Percentiles rank a stretch among this genome's conserved stretches.
Evolutionary conservation across 2,329 filamentous ascomycete species (phyloP).

Genomic region (Periconia sp.): DNA sequence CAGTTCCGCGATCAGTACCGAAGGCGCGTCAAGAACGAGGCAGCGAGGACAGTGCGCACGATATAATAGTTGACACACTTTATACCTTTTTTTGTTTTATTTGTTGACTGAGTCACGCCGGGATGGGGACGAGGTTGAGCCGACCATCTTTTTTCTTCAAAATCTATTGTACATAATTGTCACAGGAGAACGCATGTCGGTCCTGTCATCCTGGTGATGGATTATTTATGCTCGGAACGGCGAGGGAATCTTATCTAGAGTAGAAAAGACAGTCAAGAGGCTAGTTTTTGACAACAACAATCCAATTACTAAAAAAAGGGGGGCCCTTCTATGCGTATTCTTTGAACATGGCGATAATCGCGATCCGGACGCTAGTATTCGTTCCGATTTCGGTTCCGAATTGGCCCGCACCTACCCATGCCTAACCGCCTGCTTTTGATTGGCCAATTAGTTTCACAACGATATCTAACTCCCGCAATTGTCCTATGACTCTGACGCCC

Average conservation of each 20-base stretch:
- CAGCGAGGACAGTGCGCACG: slow-evolving; percentile 37
- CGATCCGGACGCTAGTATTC: too few relatives aligned
- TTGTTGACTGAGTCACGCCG: background rate
- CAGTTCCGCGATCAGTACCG: slow-evolving; percentile 69
- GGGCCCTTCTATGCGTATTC: too few relatives aligned
- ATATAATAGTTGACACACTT: slow-evolving; percentile 30
- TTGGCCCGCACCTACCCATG: too few relatives aligned
- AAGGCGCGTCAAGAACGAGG: slow-evolving; percentile 55
- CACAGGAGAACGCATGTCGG: background rate
- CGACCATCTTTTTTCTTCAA: slow-evolving; percentile 6
- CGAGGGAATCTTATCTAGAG: background rate
- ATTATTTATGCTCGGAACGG: background rate
- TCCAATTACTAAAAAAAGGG: slow-evolving; percentile 5
- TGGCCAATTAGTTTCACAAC: too few relatives aligned
- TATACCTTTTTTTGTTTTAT: background rate
- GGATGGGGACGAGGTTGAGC: too few relatives aligned
- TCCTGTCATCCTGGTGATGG: slow-evolving; percentile 6
- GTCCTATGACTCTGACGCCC: too few relatives aligned
- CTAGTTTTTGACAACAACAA: background rate
- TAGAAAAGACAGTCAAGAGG: background rate
- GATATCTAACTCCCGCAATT: too few relatives aligned
- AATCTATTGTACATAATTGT: slow-evolving; percentile 26
- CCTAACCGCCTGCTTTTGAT: too few relatives aligned
- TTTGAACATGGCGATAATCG: too few relatives aligned
- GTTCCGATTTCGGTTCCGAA: too few relatives aligned